Conservation (phyloP, 1,284 basidiomycete genomes). For the Moesziomyces sp. region DNA sequence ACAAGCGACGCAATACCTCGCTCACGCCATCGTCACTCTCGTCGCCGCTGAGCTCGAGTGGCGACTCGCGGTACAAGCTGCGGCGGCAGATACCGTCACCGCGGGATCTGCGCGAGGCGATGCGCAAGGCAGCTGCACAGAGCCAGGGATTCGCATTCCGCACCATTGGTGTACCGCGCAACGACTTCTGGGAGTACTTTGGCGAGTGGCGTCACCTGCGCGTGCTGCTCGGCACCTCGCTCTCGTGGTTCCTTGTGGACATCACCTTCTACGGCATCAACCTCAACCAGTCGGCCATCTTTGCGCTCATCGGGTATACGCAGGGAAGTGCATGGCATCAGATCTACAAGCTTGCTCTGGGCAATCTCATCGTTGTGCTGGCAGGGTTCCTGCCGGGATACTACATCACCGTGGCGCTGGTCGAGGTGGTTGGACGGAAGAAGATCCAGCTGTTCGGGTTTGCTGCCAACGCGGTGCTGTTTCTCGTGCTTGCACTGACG, state of each 20-base stretch:
- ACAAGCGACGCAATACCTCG: conserved; percentile 22
- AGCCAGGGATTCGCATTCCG: conserved; percentile 40
- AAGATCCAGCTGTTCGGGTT: conserved; percentile 63
- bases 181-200: conserved; percentile 38
- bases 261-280: conserved; percentile 82
- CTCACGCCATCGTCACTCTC: conserved; percentile 18
- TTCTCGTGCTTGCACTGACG: conserved; percentile 60
- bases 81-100: conserved; percentile 21
- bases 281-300: conserved; percentile 78
- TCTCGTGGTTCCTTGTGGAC: conserved; percentile 70
- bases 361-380: conserved; percentile 56
- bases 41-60: conserved; percentile 12
- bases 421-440: conserved; percentile 58
- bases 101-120: conserved; percentile 25
- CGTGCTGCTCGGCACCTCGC: conserved; percentile 42
- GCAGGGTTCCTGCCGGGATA: conserved; percentile 62
- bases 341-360: conserved; percentile 72
- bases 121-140: conserved; percentile 26
- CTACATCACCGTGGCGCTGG: conserved; percentile 47
- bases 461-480: conserved; percentile 52
- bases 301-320: conserved; percentile 75
- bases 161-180: conserved; percentile 34
- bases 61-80: conserved; percentile 22
- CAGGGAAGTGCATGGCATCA: conserved; percentile 64
- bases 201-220: conserved; percentile 48